Evolutionary conservation across 768 basidiomycete species (phyloP).

Genomic region (Boletus subparvulus): DNA sequence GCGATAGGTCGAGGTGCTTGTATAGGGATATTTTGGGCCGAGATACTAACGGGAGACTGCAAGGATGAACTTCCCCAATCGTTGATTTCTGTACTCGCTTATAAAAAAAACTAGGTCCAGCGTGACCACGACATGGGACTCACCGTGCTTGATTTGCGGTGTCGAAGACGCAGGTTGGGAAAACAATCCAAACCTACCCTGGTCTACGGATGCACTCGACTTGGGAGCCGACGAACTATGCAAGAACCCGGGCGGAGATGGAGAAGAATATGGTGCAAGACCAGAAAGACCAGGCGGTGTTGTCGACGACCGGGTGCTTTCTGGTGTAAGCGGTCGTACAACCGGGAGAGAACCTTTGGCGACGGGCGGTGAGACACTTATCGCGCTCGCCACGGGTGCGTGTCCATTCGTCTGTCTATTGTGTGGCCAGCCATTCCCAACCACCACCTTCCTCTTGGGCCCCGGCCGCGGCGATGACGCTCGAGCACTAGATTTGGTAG

Average conservation of each 20-base stretch:
- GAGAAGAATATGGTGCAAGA: slow-evolving; percentile 32
- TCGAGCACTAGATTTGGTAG: slow-evolving; percentile 10
- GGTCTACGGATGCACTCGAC: slow-evolving; percentile 14
- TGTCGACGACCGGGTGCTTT: slow-evolving; percentile 34
- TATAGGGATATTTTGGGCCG: slow-evolving; percentile 24
- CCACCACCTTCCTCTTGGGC: slow-evolving; percentile 32
- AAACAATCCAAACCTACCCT: slow-evolving; percentile 20
- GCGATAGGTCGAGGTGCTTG: slow-evolving; percentile 31
- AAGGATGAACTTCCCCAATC: slow-evolving; percentile 26
- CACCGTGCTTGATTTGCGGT: slow-evolving; percentile 31
- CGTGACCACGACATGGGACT: slow-evolving; percentile 9
- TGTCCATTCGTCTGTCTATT: slow-evolving; percentile 30
- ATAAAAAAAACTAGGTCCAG: background rate
- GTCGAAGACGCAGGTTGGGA: slow-evolving; percentile 18
- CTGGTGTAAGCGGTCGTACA: slow-evolving; percentile 27
- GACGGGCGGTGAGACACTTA: slow-evolving; percentile 17
- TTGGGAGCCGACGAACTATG: slow-evolving; percentile 31
- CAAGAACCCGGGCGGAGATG: slow-evolving; percentile 36
- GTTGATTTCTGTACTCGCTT: slow-evolving; percentile 15
- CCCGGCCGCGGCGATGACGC: slow-evolving; percentile 13
- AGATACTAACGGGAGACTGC: slow-evolving; percentile 15
- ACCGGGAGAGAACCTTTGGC: slow-evolving; percentile 13
- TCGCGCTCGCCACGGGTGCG: background rate
- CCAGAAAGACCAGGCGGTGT: slow-evolving; percentile 35
- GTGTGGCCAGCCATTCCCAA: slow-evolving; percentile 52